Conservation (phyloP, 805 yeast species). For the Saccharomyces paradoxus region DNA sequence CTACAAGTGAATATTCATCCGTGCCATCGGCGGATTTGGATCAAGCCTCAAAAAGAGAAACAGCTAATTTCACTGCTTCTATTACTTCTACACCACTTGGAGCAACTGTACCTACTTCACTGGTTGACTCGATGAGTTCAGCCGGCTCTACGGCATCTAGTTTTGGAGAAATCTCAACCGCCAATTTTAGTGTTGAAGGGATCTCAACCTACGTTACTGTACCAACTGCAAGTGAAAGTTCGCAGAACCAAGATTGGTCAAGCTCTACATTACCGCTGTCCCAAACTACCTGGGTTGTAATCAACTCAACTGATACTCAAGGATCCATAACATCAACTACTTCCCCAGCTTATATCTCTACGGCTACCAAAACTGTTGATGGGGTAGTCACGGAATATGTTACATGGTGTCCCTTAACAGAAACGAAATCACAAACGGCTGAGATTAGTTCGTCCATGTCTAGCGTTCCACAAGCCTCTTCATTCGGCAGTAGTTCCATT, state of each 20-base stretch:
- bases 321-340: neutral
- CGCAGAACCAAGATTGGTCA: neutral
- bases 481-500: no score
- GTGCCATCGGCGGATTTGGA: neutral
- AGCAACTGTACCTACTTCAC: neutral
- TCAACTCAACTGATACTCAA: neutral
- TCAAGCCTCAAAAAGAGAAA: neutral
- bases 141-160: neutral
- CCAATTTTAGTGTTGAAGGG: neutral
- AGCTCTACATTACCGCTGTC: neutral
- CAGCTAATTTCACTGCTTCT: neutral
- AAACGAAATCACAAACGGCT: neutral
- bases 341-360: conserved; percentile 4
- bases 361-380: conserved; percentile 18
- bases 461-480: neutral
- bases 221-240: conserved; percentile 3
- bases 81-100: neutral
- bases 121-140: neutral
- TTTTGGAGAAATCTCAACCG: neutral
- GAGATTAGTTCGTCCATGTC: neutral
- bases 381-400: conserved; percentile 25
- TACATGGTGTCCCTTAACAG: conserved; percentile 33
- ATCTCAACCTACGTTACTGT: neutral
- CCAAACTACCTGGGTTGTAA: neutral
- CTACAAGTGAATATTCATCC: neutral